Evolutionary conservation across 2,329 filamentous ascomycete genomes (phyloP).

Genomic region (Beauveria bassiana): DNA sequence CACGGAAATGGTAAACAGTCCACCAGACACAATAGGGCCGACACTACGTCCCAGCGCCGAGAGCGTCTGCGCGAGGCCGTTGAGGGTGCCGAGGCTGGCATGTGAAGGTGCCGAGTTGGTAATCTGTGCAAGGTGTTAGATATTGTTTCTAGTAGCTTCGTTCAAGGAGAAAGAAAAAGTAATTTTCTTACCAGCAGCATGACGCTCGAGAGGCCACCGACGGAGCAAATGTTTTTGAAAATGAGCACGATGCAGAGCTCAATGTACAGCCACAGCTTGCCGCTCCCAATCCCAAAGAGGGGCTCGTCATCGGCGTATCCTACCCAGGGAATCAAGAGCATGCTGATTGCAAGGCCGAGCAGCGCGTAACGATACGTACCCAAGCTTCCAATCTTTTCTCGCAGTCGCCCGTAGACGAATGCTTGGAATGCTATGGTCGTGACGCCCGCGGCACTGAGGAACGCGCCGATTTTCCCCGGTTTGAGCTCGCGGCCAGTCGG

Average conservation of each 20-base stretch:
- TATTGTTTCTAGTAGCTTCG: background rate
- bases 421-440: constrained; percentile 88
- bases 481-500: constrained; percentile 71
- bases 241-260: constrained; percentile 77
- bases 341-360: constrained; percentile 71
- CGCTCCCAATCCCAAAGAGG: constrained; percentile 49
- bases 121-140: constrained; percentile 47
- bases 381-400: constrained; percentile 75
- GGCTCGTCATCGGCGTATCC: constrained; percentile 61
- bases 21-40: constrained; percentile 82
- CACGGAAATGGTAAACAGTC: constrained; percentile 73
- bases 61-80: constrained; percentile 88
- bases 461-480: constrained; percentile 76
- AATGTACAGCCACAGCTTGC: constrained; percentile 64
- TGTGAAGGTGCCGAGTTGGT: constrained; percentile 88
- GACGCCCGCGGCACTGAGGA: constrained; percentile 73
- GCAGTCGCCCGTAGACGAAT: constrained; percentile 71
- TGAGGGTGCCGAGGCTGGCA: constrained; percentile 78
- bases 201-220: constrained; percentile 83
- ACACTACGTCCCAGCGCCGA: constrained; percentile 83
- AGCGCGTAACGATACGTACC: constrained; percentile 74
- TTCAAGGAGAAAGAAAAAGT: too few relatives aligned
- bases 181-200: constrained; percentile 63
- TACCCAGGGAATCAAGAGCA: constrained; percentile 83
- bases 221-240: constrained; percentile 82